Conservation (phyloP, 352 stramenopile species). For the Thalassiosira hispida region DNA sequence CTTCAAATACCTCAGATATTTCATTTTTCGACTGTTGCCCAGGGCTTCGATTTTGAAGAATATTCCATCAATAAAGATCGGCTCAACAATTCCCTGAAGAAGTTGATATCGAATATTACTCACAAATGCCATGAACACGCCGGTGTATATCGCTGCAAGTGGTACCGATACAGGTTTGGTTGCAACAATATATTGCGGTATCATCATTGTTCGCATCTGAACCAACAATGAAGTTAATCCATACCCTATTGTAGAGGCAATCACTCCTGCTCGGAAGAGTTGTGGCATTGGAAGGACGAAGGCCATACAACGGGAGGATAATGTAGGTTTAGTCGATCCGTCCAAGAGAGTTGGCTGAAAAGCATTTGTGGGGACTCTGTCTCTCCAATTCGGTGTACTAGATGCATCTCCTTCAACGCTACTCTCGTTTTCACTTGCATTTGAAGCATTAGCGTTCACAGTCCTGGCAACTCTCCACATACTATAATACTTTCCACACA, state of each 20-base stretch:
- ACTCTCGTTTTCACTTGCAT: slow-evolving; percentile 14
- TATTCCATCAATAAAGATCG: slow-evolving; percentile 60
- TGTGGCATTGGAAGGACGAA: slow-evolving; percentile 68
- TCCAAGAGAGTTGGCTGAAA: slow-evolving; percentile 75
- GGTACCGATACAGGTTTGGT: slow-evolving; percentile 68
- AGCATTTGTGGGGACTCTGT: slow-evolving; percentile 72
- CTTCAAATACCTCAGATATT: slow-evolving; percentile 1
- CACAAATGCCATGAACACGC: slow-evolving; percentile 76
- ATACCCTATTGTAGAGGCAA: slow-evolving; percentile 74
- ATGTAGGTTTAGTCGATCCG: slow-evolving; percentile 57
- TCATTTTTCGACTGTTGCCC: slow-evolving; percentile 12
- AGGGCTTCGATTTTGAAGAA: slow-evolving; percentile 42
- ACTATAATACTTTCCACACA: slow-evolving; percentile 73
- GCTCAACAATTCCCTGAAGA: slow-evolving; percentile 80
- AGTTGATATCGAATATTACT: slow-evolving; percentile 84
- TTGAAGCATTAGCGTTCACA: slow-evolving; percentile 9
- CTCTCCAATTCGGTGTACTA: background rate
- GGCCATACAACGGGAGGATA: slow-evolving; percentile 54
- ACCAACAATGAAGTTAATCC: slow-evolving; percentile 62
- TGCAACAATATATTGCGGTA: slow-evolving; percentile 52
- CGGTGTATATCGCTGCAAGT: slow-evolving; percentile 74
- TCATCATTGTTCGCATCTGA: slow-evolving; percentile 44
- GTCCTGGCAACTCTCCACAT: slow-evolving; percentile 81
- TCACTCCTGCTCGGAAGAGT: slow-evolving; percentile 73
- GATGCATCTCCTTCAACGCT: slow-evolving; percentile 2